Evolutionary conservation across 192 early-diverging fungal species (phyloP), one percentile per base, ranked within the genome.

Genomic region (Radiomyces spectabilis): DNA sequence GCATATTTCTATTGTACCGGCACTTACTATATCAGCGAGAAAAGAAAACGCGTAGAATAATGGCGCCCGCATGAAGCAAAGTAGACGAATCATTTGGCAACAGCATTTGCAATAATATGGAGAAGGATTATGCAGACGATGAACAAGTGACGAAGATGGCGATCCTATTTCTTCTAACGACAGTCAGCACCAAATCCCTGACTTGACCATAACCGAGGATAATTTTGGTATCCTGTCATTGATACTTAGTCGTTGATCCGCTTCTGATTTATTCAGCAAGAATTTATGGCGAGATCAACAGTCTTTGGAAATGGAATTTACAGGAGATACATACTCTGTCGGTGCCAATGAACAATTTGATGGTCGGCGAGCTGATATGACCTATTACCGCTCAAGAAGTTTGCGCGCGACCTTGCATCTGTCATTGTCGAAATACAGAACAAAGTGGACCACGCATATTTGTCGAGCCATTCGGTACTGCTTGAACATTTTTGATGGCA

Each of bases 351-450:
- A 48, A 30, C 46, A 48, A 31, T 31, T 32, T 48, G 46, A 48
- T 30, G 27, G 27, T 48, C 46, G 29, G 16, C 46, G 29, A 29
- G 46, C 46, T 48, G 46, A 40, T 40, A 40, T 40, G 35, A 37
- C 21, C 29, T 48, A 48, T 48, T 5, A 32, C 46, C 27, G 46
- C 46, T 29, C 46, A 48, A 48, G 46, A 31, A 27, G 33, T 48
- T 48, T 30, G 46, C 46, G 33, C 46, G 5, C 46, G 46, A 48
- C 33, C 46, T 48, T 48, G 46, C 29, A 30, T 31, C 46, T 30
- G 46, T 48, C 29, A 48, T 48, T 10, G 46, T 48, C 33, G 24
- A 48, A 48, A 48, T 48, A 48, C 46, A 48, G 46, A 48, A 48
- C 46, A 48, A 48, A 15, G 46, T 27, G 46, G 33, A 48, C 33